Percentiles rank a stretch among this genome's conserved stretches.
These are phyloP conservation scores for Microstroma glucosiphilum DNA, from an alignment of 1,284 basidiomycete genomes.

Conservation along the genomic window DNA sequence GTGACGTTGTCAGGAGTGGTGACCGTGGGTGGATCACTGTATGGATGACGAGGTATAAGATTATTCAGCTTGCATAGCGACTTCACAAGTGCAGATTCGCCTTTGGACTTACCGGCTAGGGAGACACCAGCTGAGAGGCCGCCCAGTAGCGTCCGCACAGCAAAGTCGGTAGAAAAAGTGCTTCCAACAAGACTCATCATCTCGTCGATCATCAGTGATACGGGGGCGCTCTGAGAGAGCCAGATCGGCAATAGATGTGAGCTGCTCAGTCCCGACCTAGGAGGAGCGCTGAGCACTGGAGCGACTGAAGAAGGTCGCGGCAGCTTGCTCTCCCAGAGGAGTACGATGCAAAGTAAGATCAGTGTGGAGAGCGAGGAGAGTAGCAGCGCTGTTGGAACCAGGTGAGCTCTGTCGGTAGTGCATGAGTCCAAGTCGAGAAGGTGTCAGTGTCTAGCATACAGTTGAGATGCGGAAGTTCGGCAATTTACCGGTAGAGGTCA, in stretches of 20 bases:
- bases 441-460: too few relatives aligned
- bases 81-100: too few relatives aligned
- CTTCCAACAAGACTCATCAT: background rate
- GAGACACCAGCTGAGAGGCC: slow-evolving; percentile 33
- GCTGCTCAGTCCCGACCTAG: background rate
- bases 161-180: slow-evolving; percentile 49
- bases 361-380: slow-evolving; percentile 82
- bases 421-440: too few relatives aligned
- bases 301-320: slow-evolving; percentile 10
- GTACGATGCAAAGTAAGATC: slow-evolving; percentile 72
- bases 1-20: slow-evolving; percentile 56
- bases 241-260: background rate
- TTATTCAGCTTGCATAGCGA: too few relatives aligned
- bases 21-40: slow-evolving; percentile 13
- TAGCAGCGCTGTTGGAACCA: slow-evolving; percentile 71
- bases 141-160: slow-evolving; percentile 35
- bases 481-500: slow-evolving; percentile 1
- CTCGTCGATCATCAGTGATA: background rate
- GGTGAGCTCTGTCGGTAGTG: slow-evolving; percentile 59
- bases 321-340: slow-evolving; percentile 64
- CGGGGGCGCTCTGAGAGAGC: too few relatives aligned
- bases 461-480: background rate
- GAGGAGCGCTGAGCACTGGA: background rate
- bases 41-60: background rate
- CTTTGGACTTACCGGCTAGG: slow-evolving; percentile 1